A percentile compares a stretch with the other conserved stretches of the same genome.
These are phyloP conservation scores for Neoconidiobolus thromboides DNA, from an alignment of 371 early-diverging fungal genomes.

Conservation along the genomic window DNA sequence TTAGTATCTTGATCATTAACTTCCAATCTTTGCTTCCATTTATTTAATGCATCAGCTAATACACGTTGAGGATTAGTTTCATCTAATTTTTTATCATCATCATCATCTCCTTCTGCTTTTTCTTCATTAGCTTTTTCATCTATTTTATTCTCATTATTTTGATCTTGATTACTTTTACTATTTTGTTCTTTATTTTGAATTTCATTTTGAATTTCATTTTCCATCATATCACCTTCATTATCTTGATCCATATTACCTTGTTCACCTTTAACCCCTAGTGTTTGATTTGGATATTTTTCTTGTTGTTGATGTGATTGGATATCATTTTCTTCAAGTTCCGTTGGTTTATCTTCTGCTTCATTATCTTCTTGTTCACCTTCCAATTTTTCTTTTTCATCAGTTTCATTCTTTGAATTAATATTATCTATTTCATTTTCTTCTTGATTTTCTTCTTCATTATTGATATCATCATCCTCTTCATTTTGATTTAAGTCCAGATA, in stretches of 20 bases:
- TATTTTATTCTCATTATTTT: slow-evolving; percentile 21
- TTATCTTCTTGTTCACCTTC: no score
- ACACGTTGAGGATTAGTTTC: slow-evolving; percentile 55
- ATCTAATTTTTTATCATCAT: slow-evolving; percentile 16
- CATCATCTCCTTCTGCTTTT: slow-evolving; percentile 14
- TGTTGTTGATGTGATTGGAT: no score
- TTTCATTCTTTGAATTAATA: no score
- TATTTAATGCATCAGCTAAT: slow-evolving; percentile 73
- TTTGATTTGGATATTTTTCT: no score
- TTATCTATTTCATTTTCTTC: slow-evolving; percentile 13
- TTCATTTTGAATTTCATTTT: no score
- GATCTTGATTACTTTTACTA: slow-evolving; percentile 22
- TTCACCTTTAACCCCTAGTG: no score
- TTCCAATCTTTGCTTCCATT: slow-evolving; percentile 68
- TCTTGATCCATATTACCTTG: no score
- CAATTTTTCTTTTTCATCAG: no score
- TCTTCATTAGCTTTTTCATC: slow-evolving; percentile 25
- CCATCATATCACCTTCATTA: no score
- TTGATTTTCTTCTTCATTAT: slow-evolving; percentile 17
- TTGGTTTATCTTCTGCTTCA: no score
- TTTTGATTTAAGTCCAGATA: neutral
- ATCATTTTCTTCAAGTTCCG: no score
- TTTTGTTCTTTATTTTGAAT: slow-evolving; percentile 10
- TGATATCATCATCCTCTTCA: slow-evolving; percentile 19
- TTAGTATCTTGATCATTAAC: slow-evolving; percentile 18